Base-by-base conservation (phyloP, 75 land plant genomes). In the Pinus albicaulis region DNA sequence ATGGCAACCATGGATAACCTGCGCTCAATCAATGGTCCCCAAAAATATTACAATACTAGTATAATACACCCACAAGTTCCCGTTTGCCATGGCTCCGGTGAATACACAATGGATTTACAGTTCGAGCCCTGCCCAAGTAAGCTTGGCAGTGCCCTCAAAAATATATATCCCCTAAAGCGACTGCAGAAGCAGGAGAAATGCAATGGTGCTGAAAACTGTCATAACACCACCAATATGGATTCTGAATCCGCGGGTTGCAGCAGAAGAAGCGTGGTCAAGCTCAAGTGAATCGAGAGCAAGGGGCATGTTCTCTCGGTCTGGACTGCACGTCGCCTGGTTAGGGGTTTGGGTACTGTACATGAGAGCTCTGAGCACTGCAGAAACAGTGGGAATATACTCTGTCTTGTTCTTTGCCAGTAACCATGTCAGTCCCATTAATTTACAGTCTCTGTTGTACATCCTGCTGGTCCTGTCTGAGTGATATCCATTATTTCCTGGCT, bases 391-490 rank as follows among this genome's bases (percentile, higher is more conserved):
- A 10, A 93, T 89, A 82, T 91, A 91, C 11, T 84, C 85, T 61
- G 94, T 89, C 77, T 89, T 89, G 92, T 93, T 93, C 25, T 83
- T 74, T 14, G 87, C 88, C 44, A 93, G 80, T 31, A 93, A 80
- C 96, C 94, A 93, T 14, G 94, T 93, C 57, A 93, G 80, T 25
- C 94, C 96, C 90, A 89, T 89, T 22, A 92, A 80, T 82, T 87
- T 83, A 80, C 95, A 92, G 82, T 92, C 93, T 61, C 83, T 72
- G 76, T 61, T 80, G 74, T 76, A 73, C 82, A 86, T 88, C 65
- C 63, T 76, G 63, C 69, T 80, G 24, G 74, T 80, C 75, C 86
- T 76, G 16, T 87, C 82, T 4, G 44, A 41, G 7, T 41, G 44
- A 41, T 41, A 2, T 36, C 68, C 58, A 31, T 58, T 34, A 38